Conservation (phyloP, 345 rosid genomes). For the Syzygium grande region DNA sequence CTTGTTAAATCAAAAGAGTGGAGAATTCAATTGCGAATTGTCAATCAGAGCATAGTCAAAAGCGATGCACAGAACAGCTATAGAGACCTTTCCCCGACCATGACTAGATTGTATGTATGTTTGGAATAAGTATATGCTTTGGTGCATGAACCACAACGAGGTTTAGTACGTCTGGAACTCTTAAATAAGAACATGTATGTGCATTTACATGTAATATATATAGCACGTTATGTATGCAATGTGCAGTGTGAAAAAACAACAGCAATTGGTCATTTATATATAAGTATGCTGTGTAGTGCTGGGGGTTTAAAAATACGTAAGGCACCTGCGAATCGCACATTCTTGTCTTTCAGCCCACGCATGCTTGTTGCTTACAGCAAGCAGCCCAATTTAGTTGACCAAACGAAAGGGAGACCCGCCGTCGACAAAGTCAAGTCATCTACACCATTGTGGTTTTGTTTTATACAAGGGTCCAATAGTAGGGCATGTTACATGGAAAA, state of each 20-base stretch:
- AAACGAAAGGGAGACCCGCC: neutral
- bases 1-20: neutral
- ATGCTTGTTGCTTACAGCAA: neutral
- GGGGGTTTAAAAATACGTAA: accelerated
- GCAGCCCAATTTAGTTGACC: neutral
- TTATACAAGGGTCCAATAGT: neutral
- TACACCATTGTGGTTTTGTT: neutral
- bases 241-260: neutral
- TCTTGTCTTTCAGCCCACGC: neutral
- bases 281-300: neutral
- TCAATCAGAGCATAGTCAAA: neutral
- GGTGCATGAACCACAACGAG: neutral
- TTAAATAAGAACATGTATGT: neutral
- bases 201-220: neutral
- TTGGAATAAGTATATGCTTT: neutral
- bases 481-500: neutral
- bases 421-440: neutral
- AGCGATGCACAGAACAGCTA: neutral
- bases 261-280: neutral
- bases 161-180: neutral
- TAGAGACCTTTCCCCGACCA: neutral
- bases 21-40: neutral
- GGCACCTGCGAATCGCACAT: neutral
- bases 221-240: neutral
- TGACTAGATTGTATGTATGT: neutral